phyloP scores from a whole-genome alignment of 768 basidiomycete genomes.

The Tricholoma hemisulphureum region DNA sequence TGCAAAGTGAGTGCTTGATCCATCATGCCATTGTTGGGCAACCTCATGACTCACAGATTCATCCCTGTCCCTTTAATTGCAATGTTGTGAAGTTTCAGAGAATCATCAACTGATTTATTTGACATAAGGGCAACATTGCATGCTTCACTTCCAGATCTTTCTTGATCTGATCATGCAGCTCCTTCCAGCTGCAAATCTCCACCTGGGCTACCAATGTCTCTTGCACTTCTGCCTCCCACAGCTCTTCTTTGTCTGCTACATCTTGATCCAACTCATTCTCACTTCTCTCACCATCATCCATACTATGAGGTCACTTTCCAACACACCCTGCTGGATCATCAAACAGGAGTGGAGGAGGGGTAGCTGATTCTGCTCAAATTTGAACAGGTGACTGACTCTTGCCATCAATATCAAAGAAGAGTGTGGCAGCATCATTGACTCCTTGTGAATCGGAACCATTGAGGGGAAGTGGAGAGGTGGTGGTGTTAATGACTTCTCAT shows the following conservation, averaged over 20 bases:
- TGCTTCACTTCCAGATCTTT: too few species aligned
- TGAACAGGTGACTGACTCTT: background rate
- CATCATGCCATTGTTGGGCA: constrained; percentile 37
- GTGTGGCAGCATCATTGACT: background rate
- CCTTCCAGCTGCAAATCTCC: too few species aligned
- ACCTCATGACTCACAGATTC: constrained; percentile 34
- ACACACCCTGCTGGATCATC: background rate
- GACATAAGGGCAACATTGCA: constrained; percentile 19
- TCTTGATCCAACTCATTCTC: background rate
- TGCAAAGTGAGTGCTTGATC: constrained; percentile 9
- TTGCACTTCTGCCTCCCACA: constrained; percentile 10
- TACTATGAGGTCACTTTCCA: constrained; percentile 3
- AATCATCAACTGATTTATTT: constrained; percentile 33
- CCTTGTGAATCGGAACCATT: background rate
- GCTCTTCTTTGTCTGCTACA: background rate
- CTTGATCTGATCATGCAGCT: too few species aligned
- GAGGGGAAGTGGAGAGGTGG: background rate
- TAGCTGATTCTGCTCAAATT: background rate
- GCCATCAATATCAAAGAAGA: background rate
- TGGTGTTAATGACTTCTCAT: background rate
- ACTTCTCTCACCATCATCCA: background rate
- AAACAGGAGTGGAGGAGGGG: background rate
- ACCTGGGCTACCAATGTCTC: too few species aligned
- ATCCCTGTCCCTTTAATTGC: constrained; percentile 26
- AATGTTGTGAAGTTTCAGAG: constrained; percentile 32